phyloP scores from a whole-genome alignment of 2,329 filamentous ascomycete genomes.

The Microdochium trichocladiopsis region DNA sequence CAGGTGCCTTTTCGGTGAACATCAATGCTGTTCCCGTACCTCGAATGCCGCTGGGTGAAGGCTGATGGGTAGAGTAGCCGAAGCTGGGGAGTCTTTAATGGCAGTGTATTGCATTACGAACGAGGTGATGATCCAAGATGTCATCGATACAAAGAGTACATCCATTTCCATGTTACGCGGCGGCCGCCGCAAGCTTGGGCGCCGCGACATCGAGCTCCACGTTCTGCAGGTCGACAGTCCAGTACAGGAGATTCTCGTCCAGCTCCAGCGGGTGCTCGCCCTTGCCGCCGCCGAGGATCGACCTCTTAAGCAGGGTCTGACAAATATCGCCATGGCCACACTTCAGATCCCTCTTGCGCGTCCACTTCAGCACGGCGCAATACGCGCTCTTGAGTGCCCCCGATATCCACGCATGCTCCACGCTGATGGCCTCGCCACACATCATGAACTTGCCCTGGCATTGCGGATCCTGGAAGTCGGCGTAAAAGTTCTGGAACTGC shows the following conservation, averaged over 20 bases:
- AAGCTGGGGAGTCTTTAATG: no score
- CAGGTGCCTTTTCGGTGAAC: no score
- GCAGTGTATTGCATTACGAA: no score
- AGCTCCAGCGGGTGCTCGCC: neutral
- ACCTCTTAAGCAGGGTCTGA: neutral
- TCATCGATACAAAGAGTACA: no score
- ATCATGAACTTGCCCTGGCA: conserved; percentile 14
- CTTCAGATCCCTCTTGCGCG: neutral
- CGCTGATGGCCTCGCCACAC: conserved; percentile 19
- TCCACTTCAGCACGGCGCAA: neutral
- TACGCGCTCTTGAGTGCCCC: conserved; percentile 19
- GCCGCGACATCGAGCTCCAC: neutral
- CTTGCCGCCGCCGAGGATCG: neutral
- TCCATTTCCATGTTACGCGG: no score
- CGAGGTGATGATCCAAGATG: no score
- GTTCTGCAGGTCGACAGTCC: neutral
- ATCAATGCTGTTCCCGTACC: no score
- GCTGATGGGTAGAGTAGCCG: no score
- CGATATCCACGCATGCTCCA: conserved; percentile 24
- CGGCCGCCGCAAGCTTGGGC: neutral
- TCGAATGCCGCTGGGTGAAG: no score
- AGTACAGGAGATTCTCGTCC: neutral
- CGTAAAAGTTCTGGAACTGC: conserved; percentile 20
- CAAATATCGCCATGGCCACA: neutral
- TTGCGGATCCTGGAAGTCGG: conserved; percentile 13